Evolutionary conservation across 345 rosid species (phyloP), one percentile per base, ranked within the genome.

Genomic region (Lagerstroemia speciosa): DNA sequence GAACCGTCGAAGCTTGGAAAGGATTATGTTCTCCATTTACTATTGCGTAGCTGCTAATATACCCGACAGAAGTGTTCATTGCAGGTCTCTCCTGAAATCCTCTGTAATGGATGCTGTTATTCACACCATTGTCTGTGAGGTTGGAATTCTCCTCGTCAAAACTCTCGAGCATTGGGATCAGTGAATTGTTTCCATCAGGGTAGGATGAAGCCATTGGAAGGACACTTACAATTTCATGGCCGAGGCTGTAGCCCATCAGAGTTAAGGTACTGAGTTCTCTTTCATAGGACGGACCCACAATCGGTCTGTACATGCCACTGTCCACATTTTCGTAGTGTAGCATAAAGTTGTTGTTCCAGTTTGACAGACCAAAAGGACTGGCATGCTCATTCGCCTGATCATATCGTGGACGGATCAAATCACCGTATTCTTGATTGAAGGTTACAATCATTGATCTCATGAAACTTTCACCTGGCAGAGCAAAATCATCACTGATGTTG

Each of bases 31-130:
- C 63, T 75, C 58, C 68, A 64, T 77, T 34, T 24, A 78, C 40
- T 61, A 71, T 58, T 70, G 74, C 79, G 74, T 80, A 76, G 65
- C 79, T 53, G 69, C 67, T 63, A 57, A 72, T 67, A 33, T 72
- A 77, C 67, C 67, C 61, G 36, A 80, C 79, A 48, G 85, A 62
- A 58, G 78, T 69, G 72, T 77, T 77, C 68, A 71, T 19, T 71
- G 78, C 80, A 32, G 79, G 50, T 67, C 69, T 81, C 71, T 65
- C 76, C 67, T 53, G 69, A 73, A 78, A 77, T 69, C 75, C 72
- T 62, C 72, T 76, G 67, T 80, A 78, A 61, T 75, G 74, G 62
- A 82, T 67, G 64, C 67, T 68, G 57, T 66, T 80, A 58, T 36
- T 66, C 32, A 67, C 78, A 73, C 61, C 72, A 66, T 76, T 81